Conservation (phyloP, 176 grass and related monocot species). For the Hordeum marinum region DNA sequence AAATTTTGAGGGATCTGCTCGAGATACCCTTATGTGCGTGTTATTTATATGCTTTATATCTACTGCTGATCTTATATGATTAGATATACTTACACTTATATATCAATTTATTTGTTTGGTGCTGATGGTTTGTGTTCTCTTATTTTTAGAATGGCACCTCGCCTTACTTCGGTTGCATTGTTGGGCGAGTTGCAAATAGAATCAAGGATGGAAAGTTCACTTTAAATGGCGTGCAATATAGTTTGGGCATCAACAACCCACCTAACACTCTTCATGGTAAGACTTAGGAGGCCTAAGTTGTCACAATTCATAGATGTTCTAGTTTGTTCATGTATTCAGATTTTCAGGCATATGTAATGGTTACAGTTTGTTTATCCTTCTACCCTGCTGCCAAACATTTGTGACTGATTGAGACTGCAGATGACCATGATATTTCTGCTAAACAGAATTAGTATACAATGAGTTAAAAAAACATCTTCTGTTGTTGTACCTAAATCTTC, state of each 20-base stretch:
- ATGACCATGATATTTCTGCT: conserved; percentile 13
- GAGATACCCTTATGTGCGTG: neutral
- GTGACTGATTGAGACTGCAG: neutral
- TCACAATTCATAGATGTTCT: neutral
- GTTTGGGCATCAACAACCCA: conserved; percentile 60
- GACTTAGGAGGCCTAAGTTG: neutral
- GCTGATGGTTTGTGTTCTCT: conserved; percentile 30
- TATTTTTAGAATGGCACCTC: conserved; percentile 62
- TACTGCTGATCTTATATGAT: neutral
- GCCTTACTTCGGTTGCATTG: conserved; percentile 86
- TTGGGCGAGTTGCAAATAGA: conserved; percentile 90
- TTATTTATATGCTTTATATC: neutral
- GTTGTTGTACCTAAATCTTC: neutral
- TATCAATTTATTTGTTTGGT: neutral
- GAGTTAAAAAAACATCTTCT: neutral
- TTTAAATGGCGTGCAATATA: conserved; percentile 60
- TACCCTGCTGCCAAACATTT: neutral
- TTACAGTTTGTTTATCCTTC: neutral
- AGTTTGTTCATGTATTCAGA: neutral
- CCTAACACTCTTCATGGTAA: conserved; percentile 90
- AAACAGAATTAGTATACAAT: neutral
- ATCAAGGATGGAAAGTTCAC: conserved; percentile 77
- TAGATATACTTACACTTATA: neutral
- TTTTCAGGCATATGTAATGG: conserved; percentile 1
- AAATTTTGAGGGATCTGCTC: too few relatives aligned